Percentiles rank a stretch among this genome's conserved stretches.
Conservation (phyloP, 257 asterid species). For the Cinchona pubescens region DNA sequence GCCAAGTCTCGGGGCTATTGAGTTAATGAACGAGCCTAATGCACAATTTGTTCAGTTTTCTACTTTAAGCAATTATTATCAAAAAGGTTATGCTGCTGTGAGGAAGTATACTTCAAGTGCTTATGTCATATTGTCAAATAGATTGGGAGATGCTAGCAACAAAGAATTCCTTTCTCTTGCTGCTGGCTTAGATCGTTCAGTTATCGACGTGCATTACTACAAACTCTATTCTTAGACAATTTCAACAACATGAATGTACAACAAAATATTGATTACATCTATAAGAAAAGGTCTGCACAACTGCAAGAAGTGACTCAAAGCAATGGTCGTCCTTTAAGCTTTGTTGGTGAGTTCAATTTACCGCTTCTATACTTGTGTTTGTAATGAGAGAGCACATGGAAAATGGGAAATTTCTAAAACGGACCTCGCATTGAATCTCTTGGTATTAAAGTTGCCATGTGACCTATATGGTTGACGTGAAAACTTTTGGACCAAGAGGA, state of each 20-base stretch:
- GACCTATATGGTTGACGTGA: too few relatives aligned
- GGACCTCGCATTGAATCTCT: too few relatives aligned
- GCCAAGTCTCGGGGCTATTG: slow-evolving; percentile 59
- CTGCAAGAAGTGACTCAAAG: slow-evolving; percentile 39
- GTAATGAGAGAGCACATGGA: too few relatives aligned
- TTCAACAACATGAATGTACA: slow-evolving; percentile 41
- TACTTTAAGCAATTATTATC: slow-evolving; percentile 37
- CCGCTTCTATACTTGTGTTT: background rate
- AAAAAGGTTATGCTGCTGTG: slow-evolving; percentile 49
- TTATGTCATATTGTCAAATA: slow-evolving; percentile 51
- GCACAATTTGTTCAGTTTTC: slow-evolving; percentile 45
- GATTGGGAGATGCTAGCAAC: slow-evolving; percentile 39
- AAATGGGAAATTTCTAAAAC: too few relatives aligned
- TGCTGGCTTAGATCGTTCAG: slow-evolving; percentile 37
- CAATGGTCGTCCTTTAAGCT: slow-evolving; percentile 49
- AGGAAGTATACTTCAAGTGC: slow-evolving; percentile 44
- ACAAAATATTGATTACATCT: slow-evolving; percentile 49
- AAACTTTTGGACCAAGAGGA: too few relatives aligned
- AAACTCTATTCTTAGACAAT: slow-evolving; percentile 40
- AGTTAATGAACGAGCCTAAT: slow-evolving; percentile 62
- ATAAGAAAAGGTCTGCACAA: slow-evolving; percentile 33
- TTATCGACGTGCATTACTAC: slow-evolving; percentile 67
- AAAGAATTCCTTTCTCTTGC: slow-evolving; percentile 50
- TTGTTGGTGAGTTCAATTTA: slow-evolving; percentile 41
- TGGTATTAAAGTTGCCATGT: too few relatives aligned